phyloP scores from a whole-genome alignment of 2,329 filamentous ascomycete species.

The Emericellopsis atlantica region DNA sequence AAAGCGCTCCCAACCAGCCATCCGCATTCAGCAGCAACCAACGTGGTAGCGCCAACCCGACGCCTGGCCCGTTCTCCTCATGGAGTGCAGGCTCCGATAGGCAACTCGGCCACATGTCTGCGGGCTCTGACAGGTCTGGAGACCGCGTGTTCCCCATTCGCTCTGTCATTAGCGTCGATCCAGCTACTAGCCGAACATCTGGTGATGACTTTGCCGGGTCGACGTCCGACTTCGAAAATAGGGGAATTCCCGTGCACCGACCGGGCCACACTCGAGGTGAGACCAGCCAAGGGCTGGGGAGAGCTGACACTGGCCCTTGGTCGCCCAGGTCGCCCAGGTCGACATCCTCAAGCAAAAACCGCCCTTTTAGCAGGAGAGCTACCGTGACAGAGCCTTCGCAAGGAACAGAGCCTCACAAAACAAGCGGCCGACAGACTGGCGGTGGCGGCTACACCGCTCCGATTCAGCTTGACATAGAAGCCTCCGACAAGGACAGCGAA shows the following conservation, averaged over 20 bases:
- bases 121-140: constrained; percentile 21
- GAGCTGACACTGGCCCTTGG: constrained; percentile 12
- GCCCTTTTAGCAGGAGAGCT: not conserved
- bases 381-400: too few relatives aligned
- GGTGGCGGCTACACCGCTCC: constrained; percentile 7
- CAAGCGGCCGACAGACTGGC: too few relatives aligned
- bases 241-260: constrained; percentile 15
- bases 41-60: not conserved
- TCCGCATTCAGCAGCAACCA: not conserved
- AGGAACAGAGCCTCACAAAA: too few relatives aligned
- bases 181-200: constrained; percentile 24
- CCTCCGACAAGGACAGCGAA: constrained; percentile 18
- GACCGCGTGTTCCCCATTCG: constrained; percentile 72
- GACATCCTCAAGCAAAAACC: constrained; percentile 4
- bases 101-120: constrained; percentile 18
- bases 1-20: not conserved
- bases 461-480: constrained; percentile 17
- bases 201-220: constrained; percentile 25
- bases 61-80: constrained; percentile 15
- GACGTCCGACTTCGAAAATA: constrained; percentile 15
- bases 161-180: constrained; percentile 63
- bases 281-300: constrained; percentile 11
- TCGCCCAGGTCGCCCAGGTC: constrained; percentile 10
- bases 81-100: constrained; percentile 28
- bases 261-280: constrained; percentile 16